Evolutionary conservation across 768 basidiomycete genomes (phyloP).

Genomic region (Cystoderma amianthinum): DNA sequence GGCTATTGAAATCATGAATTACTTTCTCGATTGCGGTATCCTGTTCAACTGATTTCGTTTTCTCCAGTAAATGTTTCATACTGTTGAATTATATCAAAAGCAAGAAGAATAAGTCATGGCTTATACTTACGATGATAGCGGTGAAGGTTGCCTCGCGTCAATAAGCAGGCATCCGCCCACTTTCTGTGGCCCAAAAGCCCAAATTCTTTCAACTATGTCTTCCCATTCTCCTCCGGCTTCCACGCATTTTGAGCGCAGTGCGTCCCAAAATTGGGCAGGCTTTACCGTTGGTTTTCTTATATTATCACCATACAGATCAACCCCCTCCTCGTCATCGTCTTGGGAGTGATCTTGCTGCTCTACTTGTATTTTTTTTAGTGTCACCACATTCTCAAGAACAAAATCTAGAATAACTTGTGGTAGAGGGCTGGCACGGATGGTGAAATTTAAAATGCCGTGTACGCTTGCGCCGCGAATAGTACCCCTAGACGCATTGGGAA

Average conservation of each 20-base stretch:
- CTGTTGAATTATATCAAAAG: conserved; percentile 23
- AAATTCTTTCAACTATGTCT: conserved; percentile 61
- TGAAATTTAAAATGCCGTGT: conserved; percentile 71
- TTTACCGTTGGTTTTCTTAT: conserved; percentile 56
- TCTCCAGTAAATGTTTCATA: conserved; percentile 43
- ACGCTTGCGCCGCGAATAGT: conserved; percentile 67
- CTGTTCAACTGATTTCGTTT: conserved; percentile 21
- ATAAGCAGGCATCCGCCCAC: conserved; percentile 84
- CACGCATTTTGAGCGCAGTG: conserved; percentile 54
- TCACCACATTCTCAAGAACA: conserved; percentile 62
- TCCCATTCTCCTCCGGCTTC: conserved; percentile 84
- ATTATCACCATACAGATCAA: conserved; percentile 50
- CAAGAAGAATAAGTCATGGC: conserved; percentile 3
- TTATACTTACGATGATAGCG: conserved; percentile 48
- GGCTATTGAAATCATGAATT: conserved; percentile 61
- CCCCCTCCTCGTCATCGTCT: conserved; percentile 30
- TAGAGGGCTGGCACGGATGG: conserved; percentile 76
- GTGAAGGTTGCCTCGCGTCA: conserved; percentile 50
- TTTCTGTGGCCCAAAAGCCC: conserved; percentile 89
- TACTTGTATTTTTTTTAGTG: conserved; percentile 50
- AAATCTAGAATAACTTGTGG: conserved; percentile 70
- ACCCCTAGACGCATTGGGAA: conserved; percentile 62
- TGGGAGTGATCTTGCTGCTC: conserved; percentile 23
- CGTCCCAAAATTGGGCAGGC: conserved; percentile 77
- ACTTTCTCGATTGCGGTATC: conserved; percentile 25